Evolutionary conservation across 805 yeast species (phyloP), one percentile per base, ranked within the genome.

Genomic region (Starmerella lactis-condensi): DNA sequence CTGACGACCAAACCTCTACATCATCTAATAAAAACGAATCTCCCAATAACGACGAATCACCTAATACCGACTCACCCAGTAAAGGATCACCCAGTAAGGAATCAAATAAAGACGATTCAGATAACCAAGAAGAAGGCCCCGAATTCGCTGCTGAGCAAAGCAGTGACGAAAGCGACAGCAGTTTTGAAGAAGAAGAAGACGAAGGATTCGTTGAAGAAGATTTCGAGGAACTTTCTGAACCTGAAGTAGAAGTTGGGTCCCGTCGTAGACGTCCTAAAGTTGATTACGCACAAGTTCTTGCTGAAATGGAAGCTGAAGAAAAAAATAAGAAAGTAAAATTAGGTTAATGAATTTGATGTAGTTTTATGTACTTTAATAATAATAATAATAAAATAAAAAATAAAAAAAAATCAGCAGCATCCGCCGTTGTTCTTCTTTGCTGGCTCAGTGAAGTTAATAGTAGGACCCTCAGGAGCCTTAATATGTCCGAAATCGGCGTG

Each of bases 391-490:
- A 24, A n/a, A 25, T 14, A 13, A 18, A 25, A 15, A 10, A 24
- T 21, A 16, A 30, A 22, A 13, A 11, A 13, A 22, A 9, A 18
- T 47, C 58, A 81, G 61, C 93, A 81, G 59, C 94, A 81, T 48
- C 62, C 61, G 38, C 55, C 55, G 38, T 52, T 57, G 47, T 61
- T 64, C 52, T 70, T 73, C 50, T 72, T 72, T 47, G 76, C 79
- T 31, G 94, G 94, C 37, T 91, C 95, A 4, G 95, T 79, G 54
- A 85, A 72, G 39, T 78, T 69, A 52, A 85, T 83, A 17, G 94
- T 82, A 43, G 85, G 92, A 16, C 95, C 94, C 43, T 67, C 69
- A 28, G 76, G 69, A 35, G 85, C 82, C 48, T 67, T 71, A 41
- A 64, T 58, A 31, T 66, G 69, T 29, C 65, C 61, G 42, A 64